Base-by-base conservation (phyloP, 2,329 filamentous ascomycete species). In the Talaromyces sp. region DNA sequence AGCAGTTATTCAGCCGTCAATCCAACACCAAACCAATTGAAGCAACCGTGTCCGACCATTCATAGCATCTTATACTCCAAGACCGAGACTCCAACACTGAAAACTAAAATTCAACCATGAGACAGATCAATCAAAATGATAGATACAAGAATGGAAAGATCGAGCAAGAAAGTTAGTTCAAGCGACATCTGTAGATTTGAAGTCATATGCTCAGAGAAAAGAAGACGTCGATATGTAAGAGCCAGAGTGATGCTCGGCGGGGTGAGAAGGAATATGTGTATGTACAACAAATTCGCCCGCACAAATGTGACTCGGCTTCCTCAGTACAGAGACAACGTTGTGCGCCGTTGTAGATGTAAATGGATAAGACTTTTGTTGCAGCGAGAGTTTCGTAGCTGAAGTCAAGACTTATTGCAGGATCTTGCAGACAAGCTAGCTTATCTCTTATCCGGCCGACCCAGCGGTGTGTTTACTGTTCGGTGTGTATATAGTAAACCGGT, bases 101-200 rank as follows among this genome's bases (percentile, higher is more conserved):
- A 39, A n/a, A 56, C 52, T 15, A 56, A 37, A 56, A 17, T 19
- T 56, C 52, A 17, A 39, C 13, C 52, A 56, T 39, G 52, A 56
- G 52, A 56, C 52, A 56, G 33, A 39, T 17, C 52, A 56, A 22
- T 39, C 52, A 56, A 17, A 54, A 39, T 56, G 52, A 56, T 56
- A 56, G 52, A 56, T 56, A 56, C 52, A 37, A 39, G 50, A 56
- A 56, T 56, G 33, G n/a, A 56, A 56, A 37, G 52, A 56, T 19
- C 33, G 52, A 39, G 10, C 17, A 56, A 37, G 52, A 15, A 35
- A 22, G 33, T 56, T 9, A 56, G 19, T 15, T 56, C 52, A 56
- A 37, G 31, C 31, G 19, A 15, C 33, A 22, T 37, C n/a, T 56
- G 52, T 13, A 22, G 39, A 11, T 6, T 37, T n/a, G 17, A 37